These are phyloP conservation scores for Eimeria acervulina DNA, from an alignment of 169 alveolate species.

Conservation along the genomic window DNA sequence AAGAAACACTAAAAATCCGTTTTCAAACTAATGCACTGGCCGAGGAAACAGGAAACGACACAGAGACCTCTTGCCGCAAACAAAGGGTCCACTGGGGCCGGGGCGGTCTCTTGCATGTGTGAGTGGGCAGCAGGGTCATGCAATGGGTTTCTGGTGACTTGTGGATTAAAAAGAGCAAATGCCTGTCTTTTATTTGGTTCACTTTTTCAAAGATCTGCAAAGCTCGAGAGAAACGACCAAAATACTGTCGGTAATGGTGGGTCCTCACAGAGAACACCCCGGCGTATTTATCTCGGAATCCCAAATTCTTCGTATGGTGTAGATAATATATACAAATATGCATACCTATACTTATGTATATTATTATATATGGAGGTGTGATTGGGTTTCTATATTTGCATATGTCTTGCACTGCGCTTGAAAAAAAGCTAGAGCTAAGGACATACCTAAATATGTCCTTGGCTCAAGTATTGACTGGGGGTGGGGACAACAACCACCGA, in stretches of 20 bases:
- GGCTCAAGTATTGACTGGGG: neutral
- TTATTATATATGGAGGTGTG: too few species aligned
- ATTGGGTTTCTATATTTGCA: too few species aligned
- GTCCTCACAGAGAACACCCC: neutral
- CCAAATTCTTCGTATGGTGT: too few species aligned
- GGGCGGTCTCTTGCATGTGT: neutral
- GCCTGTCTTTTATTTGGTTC: neutral
- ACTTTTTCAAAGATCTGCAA: neutral
- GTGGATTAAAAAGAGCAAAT: neutral
- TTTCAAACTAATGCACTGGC: neutral
- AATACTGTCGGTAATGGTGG: neutral
- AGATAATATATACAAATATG: too few species aligned
- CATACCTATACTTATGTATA: too few species aligned
- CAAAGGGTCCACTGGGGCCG: slow-evolving; percentile 25
- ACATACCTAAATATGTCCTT: neutral
- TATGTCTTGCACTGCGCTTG: too few species aligned
- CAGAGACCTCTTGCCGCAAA: neutral
- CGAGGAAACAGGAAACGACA: neutral
- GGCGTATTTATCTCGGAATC: neutral
- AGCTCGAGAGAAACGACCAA: neutral
- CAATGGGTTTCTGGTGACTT: neutral
- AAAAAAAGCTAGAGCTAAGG: neutral
- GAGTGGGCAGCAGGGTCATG: slow-evolving; percentile 19
- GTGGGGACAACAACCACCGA: neutral
- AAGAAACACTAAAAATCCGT: neutral